A percentile compares a stretch with the other conserved stretches of the same genome.
Conservation (phyloP, 371 early-diverging fungal species). For the Mucor circinelloides region DNA sequence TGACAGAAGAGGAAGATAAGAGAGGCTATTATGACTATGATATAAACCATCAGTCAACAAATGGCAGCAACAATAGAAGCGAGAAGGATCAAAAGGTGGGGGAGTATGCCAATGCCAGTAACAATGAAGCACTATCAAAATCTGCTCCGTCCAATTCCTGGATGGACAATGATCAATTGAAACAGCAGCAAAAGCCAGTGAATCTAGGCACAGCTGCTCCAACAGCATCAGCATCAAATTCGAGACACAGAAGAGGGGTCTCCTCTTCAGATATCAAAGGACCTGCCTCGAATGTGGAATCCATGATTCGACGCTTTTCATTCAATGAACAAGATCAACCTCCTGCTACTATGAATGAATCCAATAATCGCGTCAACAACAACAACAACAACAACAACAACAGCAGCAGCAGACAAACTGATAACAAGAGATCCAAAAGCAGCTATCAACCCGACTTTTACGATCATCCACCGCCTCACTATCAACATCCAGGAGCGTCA, state of each 20-base stretch:
- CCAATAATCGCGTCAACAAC: not conserved
- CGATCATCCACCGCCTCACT: not conserved
- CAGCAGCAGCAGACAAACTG: not conserved
- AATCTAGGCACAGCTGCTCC: not conserved
- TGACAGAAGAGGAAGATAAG: not conserved
- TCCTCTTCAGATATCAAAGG: not conserved
- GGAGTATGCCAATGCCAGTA: not conserved
- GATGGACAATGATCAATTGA: not conserved
- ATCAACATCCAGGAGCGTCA: not conserved
- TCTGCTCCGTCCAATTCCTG: constrained; percentile 9
- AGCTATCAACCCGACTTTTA: not conserved
- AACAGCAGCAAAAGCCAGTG: not conserved
- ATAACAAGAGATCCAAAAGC: not conserved
- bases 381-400: not conserved
- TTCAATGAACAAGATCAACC: not conserved
- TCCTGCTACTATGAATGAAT: not conserved
- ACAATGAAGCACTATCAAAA: not conserved
- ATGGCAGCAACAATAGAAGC: not conserved
- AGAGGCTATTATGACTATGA: not conserved
- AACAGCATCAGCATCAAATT: not conserved
- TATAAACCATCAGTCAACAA: not conserved
- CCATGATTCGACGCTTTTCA: not conserved
- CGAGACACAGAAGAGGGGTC: not conserved
- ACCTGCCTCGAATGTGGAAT: not conserved
- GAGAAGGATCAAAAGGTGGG: constrained; percentile 2